Conservation (phyloP, 2,329 filamentous ascomycete genomes). For the Fusarium fujikuroi region DNA sequence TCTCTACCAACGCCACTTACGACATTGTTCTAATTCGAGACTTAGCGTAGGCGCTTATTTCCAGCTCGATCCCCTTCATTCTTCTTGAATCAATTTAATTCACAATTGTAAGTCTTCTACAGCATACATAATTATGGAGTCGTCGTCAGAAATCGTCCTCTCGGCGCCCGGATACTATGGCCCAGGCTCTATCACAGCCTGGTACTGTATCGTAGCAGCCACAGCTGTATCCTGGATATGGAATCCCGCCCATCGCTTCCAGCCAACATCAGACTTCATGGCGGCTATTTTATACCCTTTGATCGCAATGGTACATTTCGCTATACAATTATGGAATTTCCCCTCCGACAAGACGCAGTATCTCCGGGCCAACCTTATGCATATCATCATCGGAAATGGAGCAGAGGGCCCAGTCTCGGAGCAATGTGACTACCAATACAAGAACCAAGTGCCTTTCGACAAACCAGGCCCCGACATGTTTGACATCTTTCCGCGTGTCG, state of each 20-base stretch:
- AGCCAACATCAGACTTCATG: neutral
- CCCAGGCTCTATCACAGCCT: fast-evolving
- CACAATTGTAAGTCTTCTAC: too few species aligned
- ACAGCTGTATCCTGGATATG: neutral
- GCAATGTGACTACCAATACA: neutral
- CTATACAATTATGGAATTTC: neutral
- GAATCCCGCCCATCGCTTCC: neutral
- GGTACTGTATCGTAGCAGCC: neutral
- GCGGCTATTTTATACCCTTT: neutral
- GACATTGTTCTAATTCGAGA: fast-evolving
- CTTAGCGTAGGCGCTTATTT: neutral
- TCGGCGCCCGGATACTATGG: neutral
- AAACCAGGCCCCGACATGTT: neutral
- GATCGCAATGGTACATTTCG: neutral
- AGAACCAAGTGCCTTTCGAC: neutral
- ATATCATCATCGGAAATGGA: neutral
- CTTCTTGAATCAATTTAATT: too few species aligned
- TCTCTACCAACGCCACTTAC: neutral
- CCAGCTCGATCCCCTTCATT: fast-evolving
- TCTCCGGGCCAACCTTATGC: neutral
- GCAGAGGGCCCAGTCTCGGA: neutral
- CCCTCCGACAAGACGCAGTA: neutral
- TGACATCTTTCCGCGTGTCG: fast-evolving
- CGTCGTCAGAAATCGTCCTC: fast-evolving
- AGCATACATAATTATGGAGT: too few species aligned